phyloP scores from a whole-genome alignment of 805 yeast species.

The Ogataea henricii region DNA sequence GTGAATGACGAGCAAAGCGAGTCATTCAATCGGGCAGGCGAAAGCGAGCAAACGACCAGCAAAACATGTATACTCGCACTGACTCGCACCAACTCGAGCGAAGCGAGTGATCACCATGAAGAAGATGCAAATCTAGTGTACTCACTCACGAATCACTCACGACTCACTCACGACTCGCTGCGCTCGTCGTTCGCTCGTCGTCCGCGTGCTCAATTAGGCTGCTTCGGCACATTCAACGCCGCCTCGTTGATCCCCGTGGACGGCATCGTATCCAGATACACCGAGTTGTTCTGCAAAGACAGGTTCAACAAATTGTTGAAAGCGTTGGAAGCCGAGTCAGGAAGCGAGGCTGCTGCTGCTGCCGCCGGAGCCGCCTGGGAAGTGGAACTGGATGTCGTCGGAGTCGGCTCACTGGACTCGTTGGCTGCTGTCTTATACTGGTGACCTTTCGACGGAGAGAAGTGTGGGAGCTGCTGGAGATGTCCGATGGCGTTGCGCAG shows the following conservation, averaged over 20 bases:
- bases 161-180: neutral
- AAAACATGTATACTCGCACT: too few species aligned
- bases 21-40: neutral
- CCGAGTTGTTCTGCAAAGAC: conserved; percentile 30
- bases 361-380: neutral
- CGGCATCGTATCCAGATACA: conserved; percentile 29
- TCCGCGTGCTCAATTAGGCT: too few species aligned
- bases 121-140: neutral
- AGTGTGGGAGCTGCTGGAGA: conserved; percentile 51
- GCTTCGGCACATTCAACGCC: conserved; percentile 6
- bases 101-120: too few species aligned
- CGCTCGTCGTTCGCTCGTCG: neutral
- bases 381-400: conserved; percentile 3
- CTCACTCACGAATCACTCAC: neutral
- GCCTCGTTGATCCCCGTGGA: conserved; percentile 23
- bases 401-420: neutral
- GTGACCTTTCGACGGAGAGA: conserved; percentile 64
- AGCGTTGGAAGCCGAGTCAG: conserved; percentile 30
- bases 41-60: neutral
- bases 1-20: neutral
- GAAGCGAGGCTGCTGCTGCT: conserved; percentile 13
- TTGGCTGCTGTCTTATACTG: conserved; percentile 35
- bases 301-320: conserved; percentile 32
- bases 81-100: too few species aligned
- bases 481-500: conserved; percentile 49